Evolutionary conservation across 441 rosid species (phyloP), one percentile per base, ranked within the genome.

Genomic region (Capsella rubella): DNA sequence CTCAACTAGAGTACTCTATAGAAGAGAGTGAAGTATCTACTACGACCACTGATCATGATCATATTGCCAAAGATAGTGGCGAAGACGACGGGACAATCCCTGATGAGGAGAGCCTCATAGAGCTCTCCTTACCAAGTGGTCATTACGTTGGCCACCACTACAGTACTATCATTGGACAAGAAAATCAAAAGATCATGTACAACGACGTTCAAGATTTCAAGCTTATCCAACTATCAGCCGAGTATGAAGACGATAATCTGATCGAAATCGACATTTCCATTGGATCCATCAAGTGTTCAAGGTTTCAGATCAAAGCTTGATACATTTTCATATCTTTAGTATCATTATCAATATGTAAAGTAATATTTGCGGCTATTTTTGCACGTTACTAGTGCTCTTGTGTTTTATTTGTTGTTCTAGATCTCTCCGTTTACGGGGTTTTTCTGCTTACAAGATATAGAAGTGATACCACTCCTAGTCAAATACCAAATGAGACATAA

Each of bases 221-320:
- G 73, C 84, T 9, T 60, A 86, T 74, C 13, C 93, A 89, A 78
- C 47, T 86, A 35, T 84, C 78, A 45, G 84, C 85, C 3, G 80
- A 89, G 80, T 77, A 82, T 76, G 97, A 93, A 72, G 98, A 94
- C 15, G 99, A 95, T 21, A 95, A 92, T 50, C 73, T 95, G 77
- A 89, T 92, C 50, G 99, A 95, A 86, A 95, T 95, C 75, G 99
- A 95, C 72, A 84, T 95, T 61, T 89, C 90, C 6, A 80, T 90
- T 49, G 97, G 99, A 42, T 92, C 93, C 64, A 92, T 90, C 83
- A 92, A 90, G 82, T 89, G 83, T 80, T 81, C 97, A 21, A 87
- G 91, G 84, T 84, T 86, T 79, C 89, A 85, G 78, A 83, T 92
- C 83, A 77, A 85, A 84, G 87, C 90, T 18, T 89, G 72, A 84